Evolutionary conservation across 805 yeast genomes (phyloP).

Genomic region (Candida tibetensis): DNA sequence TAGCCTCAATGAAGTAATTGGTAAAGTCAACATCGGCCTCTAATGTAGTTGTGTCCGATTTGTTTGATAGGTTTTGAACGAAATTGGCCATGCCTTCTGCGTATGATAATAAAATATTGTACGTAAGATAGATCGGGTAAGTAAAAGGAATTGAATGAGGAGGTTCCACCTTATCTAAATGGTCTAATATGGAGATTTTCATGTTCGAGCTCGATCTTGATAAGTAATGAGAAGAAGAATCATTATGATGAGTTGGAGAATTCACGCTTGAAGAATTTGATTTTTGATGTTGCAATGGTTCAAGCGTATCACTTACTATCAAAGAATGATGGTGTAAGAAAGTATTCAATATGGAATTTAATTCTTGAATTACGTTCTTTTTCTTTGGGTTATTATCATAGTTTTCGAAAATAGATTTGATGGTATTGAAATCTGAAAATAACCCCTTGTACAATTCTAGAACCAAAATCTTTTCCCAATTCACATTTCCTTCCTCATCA

Average conservation of each 20-base stretch:
- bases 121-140: constrained; percentile 56
- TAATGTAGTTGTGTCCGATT: constrained; percentile 19
- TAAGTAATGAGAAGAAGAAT: constrained; percentile 21
- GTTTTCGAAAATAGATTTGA: constrained; percentile 51
- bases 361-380: constrained; percentile 58
- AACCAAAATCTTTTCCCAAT: constrained; percentile 74
- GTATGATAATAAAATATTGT: constrained; percentile 49
- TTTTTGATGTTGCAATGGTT: constrained; percentile 15
- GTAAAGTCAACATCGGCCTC: constrained; percentile 37
- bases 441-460: constrained; percentile 69
- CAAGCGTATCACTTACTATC: constrained; percentile 15
- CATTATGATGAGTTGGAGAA: neutral
- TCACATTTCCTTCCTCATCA: constrained; percentile 29
- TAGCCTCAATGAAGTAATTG: constrained; percentile 28
- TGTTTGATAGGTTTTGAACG: constrained; percentile 43
- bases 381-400: constrained; percentile 58
- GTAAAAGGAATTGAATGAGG: constrained; percentile 60
- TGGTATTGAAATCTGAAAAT: constrained; percentile 52
- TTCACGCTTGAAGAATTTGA: neutral
- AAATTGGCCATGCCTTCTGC: constrained; percentile 68
- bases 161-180: constrained; percentile 76
- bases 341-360: constrained; percentile 35
- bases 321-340: constrained; percentile 22
- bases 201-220: constrained; percentile 44
- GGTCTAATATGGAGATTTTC: constrained; percentile 63